Conservation (phyloP, 768 basidiomycete genomes). For the Lentinula sp. region DNA sequence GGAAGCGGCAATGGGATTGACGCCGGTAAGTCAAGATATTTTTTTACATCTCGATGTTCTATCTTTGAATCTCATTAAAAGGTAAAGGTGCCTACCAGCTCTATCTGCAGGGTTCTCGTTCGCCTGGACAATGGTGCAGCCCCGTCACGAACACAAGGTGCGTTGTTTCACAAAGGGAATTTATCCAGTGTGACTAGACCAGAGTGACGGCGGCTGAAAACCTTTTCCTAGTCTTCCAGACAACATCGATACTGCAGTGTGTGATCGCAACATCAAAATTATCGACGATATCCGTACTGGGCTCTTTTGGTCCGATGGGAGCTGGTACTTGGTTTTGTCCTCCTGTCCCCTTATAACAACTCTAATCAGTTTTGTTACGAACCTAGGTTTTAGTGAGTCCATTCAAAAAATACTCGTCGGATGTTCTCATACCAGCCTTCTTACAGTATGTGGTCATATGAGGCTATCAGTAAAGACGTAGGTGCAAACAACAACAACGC, state of each 20-base stretch:
- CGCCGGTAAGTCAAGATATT: background rate
- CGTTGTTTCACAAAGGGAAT: background rate
- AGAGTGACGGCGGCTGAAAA: too few species aligned
- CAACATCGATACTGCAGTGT: constrained; percentile 14
- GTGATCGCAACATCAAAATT: constrained; percentile 15
- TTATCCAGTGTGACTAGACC: background rate
- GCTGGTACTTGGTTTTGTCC: constrained; percentile 10
- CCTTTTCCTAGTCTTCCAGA: constrained; percentile 13
- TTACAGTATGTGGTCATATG: background rate
- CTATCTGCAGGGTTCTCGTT: constrained; percentile 3
- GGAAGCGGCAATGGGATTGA: constrained; percentile 9
- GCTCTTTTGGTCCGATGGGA: constrained; percentile 14
- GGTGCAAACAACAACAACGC: constrained; percentile 17
- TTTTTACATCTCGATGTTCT: background rate
- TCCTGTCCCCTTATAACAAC: background rate
- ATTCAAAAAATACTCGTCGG: too few species aligned
- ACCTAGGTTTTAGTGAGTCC: constrained; percentile 1
- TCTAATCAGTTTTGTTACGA: background rate
- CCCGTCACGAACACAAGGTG: constrained; percentile 7
- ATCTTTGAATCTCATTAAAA: background rate
- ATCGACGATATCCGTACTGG: constrained; percentile 12
- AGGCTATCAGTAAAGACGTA: constrained; percentile 13
- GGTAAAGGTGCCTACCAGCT: constrained; percentile 6
- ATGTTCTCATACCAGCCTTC: too few species aligned
- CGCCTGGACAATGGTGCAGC: constrained; percentile 8